These are phyloP conservation scores for Aspergillus hortae DNA, from an alignment of 2,329 filamentous ascomycete species.

Conservation along the genomic window DNA sequence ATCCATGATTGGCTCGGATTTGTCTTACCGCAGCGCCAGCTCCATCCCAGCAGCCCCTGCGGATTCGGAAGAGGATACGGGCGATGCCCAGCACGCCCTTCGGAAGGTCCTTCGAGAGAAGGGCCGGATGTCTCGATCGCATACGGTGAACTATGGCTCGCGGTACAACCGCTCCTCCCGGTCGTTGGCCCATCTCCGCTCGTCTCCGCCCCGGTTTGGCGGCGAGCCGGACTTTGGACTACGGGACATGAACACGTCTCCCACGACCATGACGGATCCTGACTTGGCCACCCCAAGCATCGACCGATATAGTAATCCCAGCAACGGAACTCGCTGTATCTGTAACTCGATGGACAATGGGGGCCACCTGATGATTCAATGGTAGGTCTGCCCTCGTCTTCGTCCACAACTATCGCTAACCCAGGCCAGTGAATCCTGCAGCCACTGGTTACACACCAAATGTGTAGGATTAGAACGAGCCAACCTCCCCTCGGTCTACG, in stretches of 20 bases:
- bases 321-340: conserved; percentile 55
- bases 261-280: conserved; percentile 49
- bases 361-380: conserved; percentile 59
- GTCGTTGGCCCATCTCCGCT: conserved; percentile 36
- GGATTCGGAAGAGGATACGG: conserved; percentile 29
- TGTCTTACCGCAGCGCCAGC: conserved; percentile 29
- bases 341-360: conserved; percentile 54
- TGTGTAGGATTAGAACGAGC: conserved; percentile 54
- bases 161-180: conserved; percentile 29
- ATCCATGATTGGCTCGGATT: conserved; percentile 28
- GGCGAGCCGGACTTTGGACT: conserved; percentile 36
- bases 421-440: conserved; percentile 53
- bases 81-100: conserved; percentile 46
- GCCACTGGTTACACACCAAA: conserved; percentile 59
- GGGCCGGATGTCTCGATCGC: conserved; percentile 23
- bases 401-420: neutral
- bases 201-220: conserved; percentile 41
- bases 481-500: conserved; percentile 46
- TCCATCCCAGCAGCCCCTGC: conserved; percentile 23
- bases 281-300: conserved; percentile 52
- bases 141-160: conserved; percentile 27
- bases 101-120: conserved; percentile 42
- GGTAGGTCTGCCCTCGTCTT: conserved; percentile 32
- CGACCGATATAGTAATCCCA: conserved; percentile 50
- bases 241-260: conserved; percentile 43